phyloP scores from a whole-genome alignment of 192 early-diverging fungal genomes.

The Linnemannia elongata region DNA sequence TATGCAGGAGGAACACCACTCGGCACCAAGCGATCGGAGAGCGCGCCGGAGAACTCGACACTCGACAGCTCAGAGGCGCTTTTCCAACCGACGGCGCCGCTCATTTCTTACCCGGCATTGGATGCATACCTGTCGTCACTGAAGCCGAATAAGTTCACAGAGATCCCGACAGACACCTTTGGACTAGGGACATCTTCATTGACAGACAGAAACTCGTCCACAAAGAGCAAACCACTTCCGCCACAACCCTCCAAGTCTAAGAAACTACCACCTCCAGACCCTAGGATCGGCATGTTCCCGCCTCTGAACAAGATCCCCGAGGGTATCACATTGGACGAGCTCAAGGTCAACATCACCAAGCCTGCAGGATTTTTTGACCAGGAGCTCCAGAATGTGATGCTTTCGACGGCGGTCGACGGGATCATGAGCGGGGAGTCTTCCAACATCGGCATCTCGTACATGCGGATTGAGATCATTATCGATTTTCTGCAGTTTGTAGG shows the following conservation, averaged over 20 bases:
- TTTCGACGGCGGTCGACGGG: constrained; percentile 49
- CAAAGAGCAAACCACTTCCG: not conserved
- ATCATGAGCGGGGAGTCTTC: constrained; percentile 50
- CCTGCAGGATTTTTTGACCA: constrained; percentile 46
- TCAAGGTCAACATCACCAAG: constrained; percentile 54
- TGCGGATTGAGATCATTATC: constrained; percentile 57
- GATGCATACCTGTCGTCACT: constrained; percentile 49
- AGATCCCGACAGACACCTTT: not conserved
- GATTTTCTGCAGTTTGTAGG: constrained; percentile 59
- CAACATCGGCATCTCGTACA: constrained; percentile 45
- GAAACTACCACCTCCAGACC: constrained; percentile 23
- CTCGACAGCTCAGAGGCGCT: constrained; percentile 32
- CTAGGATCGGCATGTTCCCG: constrained; percentile 53
- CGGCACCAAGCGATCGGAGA: constrained; percentile 33
- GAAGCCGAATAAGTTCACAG: constrained; percentile 27
- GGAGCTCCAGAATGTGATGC: constrained; percentile 52
- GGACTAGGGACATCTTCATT: not conserved
- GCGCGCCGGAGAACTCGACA: constrained; percentile 21
- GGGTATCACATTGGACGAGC: constrained; percentile 43
- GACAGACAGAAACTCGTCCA: not conserved
- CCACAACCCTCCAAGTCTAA: constrained; percentile 16
- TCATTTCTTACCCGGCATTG: constrained; percentile 41
- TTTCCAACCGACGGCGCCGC: constrained; percentile 40
- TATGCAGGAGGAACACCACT: constrained; percentile 40
- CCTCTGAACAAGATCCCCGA: constrained; percentile 44